Base-by-base conservation (phyloP, 257 asterid genomes). In the Forsythia viridissima region DNA sequence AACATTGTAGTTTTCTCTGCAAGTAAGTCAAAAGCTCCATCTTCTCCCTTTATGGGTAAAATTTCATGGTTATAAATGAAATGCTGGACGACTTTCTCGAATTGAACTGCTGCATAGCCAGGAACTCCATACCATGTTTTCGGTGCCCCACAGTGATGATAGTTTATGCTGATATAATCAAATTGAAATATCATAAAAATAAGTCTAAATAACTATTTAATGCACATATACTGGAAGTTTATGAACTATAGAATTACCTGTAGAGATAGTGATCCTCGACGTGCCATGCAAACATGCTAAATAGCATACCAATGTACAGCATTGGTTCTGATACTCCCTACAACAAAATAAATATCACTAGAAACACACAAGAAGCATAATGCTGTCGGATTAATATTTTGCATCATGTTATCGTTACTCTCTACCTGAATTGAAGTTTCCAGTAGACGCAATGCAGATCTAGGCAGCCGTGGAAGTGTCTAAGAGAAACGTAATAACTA, bases 71-170 rank as follows among this genome's bases (percentile, higher is more conserved):
- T 76, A 20, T 83, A 87, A 12, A 87, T 79, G 43, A 39, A 57
- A 2, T 67, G 10, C 41, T 59, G 44, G 40, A 79, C 82, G 15
- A 78, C 59, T 34, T 81, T 77, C 82, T 87, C 91, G 37, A 87
- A 81, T 59, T 46, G 61, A 52, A 78, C 72, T 7, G 85, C 87
- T 21, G 85, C 87, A 34, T 75, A 46, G 6, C 91, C 70, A 12
- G 91, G 89, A 70, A 87, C 87, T 5, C 89, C 91, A 39, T 83
- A 87, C 91, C 91, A 87, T n/a, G 87, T 87, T 76, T 87, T 87
- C 5, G 86, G 82, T 1, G 87, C 91, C 3, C 91, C 91, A 74
- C 89, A 87, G 73, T 87, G 91, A 74, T 83, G 87, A 77, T 83
- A 87, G 43, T 87, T 85, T 37, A 87, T 85, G 81, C 91, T 85